phyloP scores from a whole-genome alignment of 2,329 filamentous ascomycete species.

The Colletotrichum melonis region DNA sequence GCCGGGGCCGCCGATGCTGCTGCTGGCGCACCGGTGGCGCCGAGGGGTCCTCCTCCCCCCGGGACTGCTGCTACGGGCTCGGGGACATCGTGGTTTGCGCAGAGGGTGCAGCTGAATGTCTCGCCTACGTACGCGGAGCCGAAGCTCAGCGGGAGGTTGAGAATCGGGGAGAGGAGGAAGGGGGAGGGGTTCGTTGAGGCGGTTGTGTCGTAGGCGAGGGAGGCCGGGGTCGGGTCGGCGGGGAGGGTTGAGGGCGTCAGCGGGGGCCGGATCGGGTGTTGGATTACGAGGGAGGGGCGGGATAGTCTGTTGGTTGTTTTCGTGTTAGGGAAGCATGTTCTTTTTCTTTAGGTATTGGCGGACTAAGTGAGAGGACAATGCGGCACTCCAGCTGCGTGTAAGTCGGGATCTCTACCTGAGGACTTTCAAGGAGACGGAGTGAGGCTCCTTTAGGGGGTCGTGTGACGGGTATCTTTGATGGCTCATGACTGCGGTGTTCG shows the following conservation, averaged over 20 bases:
- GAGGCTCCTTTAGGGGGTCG: slow-evolving; percentile 76
- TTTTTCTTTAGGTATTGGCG: no score
- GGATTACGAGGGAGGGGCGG: slow-evolving; percentile 79
- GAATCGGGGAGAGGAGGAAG: slow-evolving; percentile 70
- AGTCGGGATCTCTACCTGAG: slow-evolving; percentile 60
- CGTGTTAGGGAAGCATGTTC: background rate
- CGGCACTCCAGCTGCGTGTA: background rate
- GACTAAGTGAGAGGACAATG: background rate
- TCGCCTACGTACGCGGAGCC: slow-evolving; percentile 96
- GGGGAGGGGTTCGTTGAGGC: slow-evolving; percentile 60
- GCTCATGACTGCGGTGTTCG: slow-evolving; percentile 55
- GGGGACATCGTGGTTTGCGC: slow-evolving; percentile 87
- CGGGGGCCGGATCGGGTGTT: slow-evolving; percentile 70
- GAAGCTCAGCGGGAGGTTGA: slow-evolving; percentile 91
- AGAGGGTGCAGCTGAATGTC: slow-evolving; percentile 92
- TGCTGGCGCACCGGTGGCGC: background rate
- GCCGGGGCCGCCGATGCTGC: background rate
- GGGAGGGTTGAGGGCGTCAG: slow-evolving; percentile 55
- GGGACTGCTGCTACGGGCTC: slow-evolving; percentile 34
- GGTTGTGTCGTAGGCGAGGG: slow-evolving; percentile 73
- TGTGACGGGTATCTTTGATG: slow-evolving; percentile 69
- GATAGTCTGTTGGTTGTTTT: slow-evolving; percentile 72
- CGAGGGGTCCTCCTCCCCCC: slow-evolving; percentile 5
- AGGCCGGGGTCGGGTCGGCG: slow-evolving; percentile 68
- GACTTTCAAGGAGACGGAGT: slow-evolving; percentile 83